These are phyloP conservation scores for Linderniella brevidens DNA, from an alignment of 257 asterid genomes.

Conservation along the genomic window DNA sequence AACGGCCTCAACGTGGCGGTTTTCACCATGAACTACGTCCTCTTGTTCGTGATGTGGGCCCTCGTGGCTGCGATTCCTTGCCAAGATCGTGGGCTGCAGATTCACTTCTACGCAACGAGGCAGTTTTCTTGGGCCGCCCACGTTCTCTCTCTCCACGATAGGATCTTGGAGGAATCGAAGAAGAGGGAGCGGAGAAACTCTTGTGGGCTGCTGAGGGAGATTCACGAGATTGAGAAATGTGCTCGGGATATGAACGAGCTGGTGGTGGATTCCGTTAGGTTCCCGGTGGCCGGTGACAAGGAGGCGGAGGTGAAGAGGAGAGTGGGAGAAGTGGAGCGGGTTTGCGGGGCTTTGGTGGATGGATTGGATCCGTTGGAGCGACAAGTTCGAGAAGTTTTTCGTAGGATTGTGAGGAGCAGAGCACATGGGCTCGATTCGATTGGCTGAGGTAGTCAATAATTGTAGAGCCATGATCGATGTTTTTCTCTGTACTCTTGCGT, in stretches of 20 bases:
- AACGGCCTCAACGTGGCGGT: constrained; percentile 51
- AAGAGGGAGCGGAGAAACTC: constrained; percentile 55
- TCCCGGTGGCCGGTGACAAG: constrained; percentile 49
- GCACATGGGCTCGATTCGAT: too few species aligned
- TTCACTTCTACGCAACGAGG: constrained; percentile 35
- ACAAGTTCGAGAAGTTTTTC: constrained; percentile 66
- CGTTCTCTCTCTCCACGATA: constrained; percentile 54
- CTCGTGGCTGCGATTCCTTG: constrained; percentile 97
- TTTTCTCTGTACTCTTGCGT: too few species aligned
- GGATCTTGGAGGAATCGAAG: constrained; percentile 69
- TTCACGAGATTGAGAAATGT: constrained; percentile 58
- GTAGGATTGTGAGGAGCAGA: constrained; percentile 61
- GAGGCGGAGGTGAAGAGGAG: constrained; percentile 55
- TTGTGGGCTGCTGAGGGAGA: constrained; percentile 80
- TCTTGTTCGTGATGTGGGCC: constrained; percentile 75
- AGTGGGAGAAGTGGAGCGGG: constrained; percentile 35
- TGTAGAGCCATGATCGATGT: too few species aligned
- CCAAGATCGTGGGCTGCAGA: constrained; percentile 85
- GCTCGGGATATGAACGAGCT: constrained; percentile 38
- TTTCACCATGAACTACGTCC: constrained; percentile 70
- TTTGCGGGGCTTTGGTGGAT: constrained; percentile 31
- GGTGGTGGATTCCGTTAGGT: constrained; percentile 34
- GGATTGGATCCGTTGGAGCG: constrained; percentile 77
- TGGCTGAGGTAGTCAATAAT: too few species aligned
- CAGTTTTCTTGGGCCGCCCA: constrained; percentile 58